Evolutionary conservation across 495 filamentous ascomycete species (phyloP).

Genomic region (Tuber calosporum): DNA sequence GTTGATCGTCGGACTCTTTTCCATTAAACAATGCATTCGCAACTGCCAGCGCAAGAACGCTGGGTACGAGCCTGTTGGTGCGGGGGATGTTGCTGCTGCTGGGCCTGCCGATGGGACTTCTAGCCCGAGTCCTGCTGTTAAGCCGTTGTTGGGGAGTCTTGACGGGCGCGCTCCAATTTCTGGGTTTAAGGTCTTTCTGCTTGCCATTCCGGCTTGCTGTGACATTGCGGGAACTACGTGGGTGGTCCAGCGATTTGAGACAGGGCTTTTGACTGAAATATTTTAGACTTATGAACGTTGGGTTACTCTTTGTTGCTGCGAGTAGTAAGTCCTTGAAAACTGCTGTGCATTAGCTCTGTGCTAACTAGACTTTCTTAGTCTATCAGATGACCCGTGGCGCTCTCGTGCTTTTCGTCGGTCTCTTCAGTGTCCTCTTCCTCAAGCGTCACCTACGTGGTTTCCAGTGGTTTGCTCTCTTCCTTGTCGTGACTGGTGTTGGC

Average conservation of each 20-base stretch:
- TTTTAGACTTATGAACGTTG: slow-evolving; percentile 74
- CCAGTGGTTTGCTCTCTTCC: slow-evolving; percentile 81
- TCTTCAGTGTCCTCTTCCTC: slow-evolving; percentile 90
- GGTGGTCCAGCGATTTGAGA: not conserved
- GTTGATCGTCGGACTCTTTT: slow-evolving; percentile 57
- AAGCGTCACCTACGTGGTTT: slow-evolving; percentile 66
- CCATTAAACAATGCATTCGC: slow-evolving; percentile 53
- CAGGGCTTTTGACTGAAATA: not conserved
- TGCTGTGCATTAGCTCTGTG: not conserved
- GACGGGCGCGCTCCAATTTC: slow-evolving; percentile 49
- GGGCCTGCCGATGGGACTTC: slow-evolving; percentile 9
- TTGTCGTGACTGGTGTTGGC: slow-evolving; percentile 81
- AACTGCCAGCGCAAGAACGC: slow-evolving; percentile 22
- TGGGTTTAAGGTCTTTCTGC: slow-evolving; percentile 65
- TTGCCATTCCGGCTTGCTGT: slow-evolving; percentile 82
- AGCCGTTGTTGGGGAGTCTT: slow-evolving; percentile 18
- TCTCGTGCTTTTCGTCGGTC: slow-evolving; percentile 84
- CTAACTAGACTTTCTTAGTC: slow-evolving; percentile 52
- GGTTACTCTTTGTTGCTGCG: slow-evolving; percentile 84
- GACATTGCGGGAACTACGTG: slow-evolving; percentile 84
- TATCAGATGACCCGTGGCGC: slow-evolving; percentile 98
- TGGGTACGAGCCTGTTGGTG: slow-evolving; percentile 38
- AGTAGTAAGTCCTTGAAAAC: slow-evolving; percentile 22
- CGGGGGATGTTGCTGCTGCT: slow-evolving; percentile 13
- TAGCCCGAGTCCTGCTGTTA: slow-evolving; percentile 15